Evolutionary conservation across 2,329 filamentous ascomycete genomes (phyloP).

Genomic region (Helotiales sp.): DNA sequence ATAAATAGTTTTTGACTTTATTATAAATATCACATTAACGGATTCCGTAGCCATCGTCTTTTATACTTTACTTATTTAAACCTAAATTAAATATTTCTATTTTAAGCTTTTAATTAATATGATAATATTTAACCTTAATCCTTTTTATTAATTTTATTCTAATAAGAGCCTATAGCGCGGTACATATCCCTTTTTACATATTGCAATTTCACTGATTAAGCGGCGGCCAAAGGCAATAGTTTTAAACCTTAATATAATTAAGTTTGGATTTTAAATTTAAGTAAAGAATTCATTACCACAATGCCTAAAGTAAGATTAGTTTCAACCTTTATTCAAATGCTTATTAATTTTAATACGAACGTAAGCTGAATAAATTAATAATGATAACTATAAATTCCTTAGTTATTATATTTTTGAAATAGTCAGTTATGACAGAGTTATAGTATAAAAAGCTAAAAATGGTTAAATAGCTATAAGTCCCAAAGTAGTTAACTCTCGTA

Average conservation of each 20-base stretch:
- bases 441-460: background rate
- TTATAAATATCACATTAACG: background rate
- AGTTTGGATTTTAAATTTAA: too few relatives aligned
- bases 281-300: background rate
- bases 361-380: background rate
- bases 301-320: background rate
- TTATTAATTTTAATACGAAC: background rate
- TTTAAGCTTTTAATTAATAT: background rate
- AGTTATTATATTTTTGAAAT: background rate
- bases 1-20: background rate
- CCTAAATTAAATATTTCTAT: background rate
- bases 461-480: background rate
- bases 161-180: background rate
- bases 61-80: background rate
- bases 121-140: background rate
- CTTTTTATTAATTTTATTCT: background rate
- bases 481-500: too few relatives aligned
- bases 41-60: background rate
- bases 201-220: background rate
- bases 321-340: background rate
- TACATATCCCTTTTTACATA: background rate
- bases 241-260: too few relatives aligned
- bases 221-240: too few relatives aligned
- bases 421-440: background rate
- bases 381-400: background rate